phyloP scores from a whole-genome alignment of 2,329 filamentous ascomycete species.

The Dothideomycetes sp. region DNA sequence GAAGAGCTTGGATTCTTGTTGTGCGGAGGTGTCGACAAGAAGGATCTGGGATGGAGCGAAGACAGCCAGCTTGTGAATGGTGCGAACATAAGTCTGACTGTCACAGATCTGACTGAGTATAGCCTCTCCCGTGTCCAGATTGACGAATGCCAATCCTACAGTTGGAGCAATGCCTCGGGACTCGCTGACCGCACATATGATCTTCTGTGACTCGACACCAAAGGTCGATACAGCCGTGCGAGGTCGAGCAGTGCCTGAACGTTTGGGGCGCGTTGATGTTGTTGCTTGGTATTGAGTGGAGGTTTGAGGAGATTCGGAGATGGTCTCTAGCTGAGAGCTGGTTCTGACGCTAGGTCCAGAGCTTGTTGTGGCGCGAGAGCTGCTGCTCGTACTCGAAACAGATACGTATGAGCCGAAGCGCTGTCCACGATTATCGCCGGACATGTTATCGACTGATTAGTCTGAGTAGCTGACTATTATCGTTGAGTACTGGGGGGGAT shows the following conservation, averaged over 20 bases:
- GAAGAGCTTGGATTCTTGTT: slow-evolving; percentile 61
- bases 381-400: neutral
- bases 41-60: slow-evolving; percentile 72
- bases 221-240: slow-evolving; percentile 47
- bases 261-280: slow-evolving; percentile 21
- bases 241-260: slow-evolving; percentile 36
- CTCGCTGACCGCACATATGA: slow-evolving; percentile 83
- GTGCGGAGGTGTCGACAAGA: slow-evolving; percentile 61
- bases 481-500: too few species aligned
- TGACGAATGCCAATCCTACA: slow-evolving; percentile 78
- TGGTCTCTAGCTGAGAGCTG: neutral
- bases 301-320: slow-evolving; percentile 12
- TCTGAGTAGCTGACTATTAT: too few species aligned
- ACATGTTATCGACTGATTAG: too few species aligned
- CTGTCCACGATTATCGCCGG: neutral
- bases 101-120: slow-evolving; percentile 86
- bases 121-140: slow-evolving; percentile 73
- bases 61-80: slow-evolving; percentile 74
- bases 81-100: slow-evolving; percentile 81
- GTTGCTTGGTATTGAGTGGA: slow-evolving; percentile 26
- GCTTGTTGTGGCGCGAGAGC: neutral
- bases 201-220: slow-evolving; percentile 50
- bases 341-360: too few species aligned
- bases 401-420: neutral
- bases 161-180: slow-evolving; percentile 77